Evolutionary conservation across 2,329 filamentous ascomycete species (phyloP), one percentile per base, ranked within the genome.

Genomic region (Diaporthe vaccinii): DNA sequence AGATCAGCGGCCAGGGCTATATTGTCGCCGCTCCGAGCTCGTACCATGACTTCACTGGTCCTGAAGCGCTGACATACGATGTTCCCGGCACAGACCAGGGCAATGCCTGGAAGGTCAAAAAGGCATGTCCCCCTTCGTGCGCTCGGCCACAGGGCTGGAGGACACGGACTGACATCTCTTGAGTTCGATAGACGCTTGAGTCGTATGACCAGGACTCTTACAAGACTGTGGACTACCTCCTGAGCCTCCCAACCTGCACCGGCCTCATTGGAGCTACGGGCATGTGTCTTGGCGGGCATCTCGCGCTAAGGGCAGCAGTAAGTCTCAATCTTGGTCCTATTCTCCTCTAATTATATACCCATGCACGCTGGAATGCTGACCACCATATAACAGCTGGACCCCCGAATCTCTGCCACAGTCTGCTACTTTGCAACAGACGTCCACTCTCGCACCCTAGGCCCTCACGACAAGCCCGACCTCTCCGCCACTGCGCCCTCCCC

Each of bases 391-490:
- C 77, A 90, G 80, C 89, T 98, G 67, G 95, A 98, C 83, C 88
- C 90, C 31, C 90, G 96, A 74, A 91, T 98, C 75, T 89, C 89
- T 53, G 94, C 95, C 41, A 92, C 92, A 51, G 93, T 98, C 41
- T 93, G 95, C 83, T 98, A 95, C 87, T 98, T 98, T 84, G 95
- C 95, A 12, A 98, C 96, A 9, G 96, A 98, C 85, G 92, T 98
- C 71, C 96, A 98, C 86, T 91, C 88, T 77, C 89, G 91, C 74
- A 95, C 93, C 12, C 89, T 98, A 1, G 96, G 95, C 34, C 89
- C 91, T 5, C 79, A 89, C 80, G 71, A 80, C 15, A 80, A 75
- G 86, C 90, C 78, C 90, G 84, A 90, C 83, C 82, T 84, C 62
- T 86, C 87, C 39, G 65, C 82, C 10, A 74, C 81, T 0, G 76